Percentiles rank a stretch among this genome's conserved stretches.
Conservation (phyloP, 2,329 filamentous ascomycete species). For the Paecilomyces sp. region DNA sequence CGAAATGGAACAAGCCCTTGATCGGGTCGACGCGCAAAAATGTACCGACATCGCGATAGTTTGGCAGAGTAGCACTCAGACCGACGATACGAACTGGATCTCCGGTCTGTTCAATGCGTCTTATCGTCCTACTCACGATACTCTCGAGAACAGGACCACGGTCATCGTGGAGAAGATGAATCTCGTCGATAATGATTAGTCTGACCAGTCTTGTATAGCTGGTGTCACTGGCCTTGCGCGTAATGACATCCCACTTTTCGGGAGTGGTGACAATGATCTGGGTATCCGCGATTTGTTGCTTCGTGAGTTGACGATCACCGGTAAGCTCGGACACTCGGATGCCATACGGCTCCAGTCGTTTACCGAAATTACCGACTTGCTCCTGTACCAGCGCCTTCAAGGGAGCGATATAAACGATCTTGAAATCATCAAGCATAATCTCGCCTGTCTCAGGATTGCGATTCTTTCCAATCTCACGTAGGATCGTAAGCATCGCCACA, state of each 20-base stretch:
- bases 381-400: conserved; percentile 94
- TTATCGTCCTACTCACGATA: conserved; percentile 89
- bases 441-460: conserved; percentile 83
- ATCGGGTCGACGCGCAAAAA: conserved; percentile 83
- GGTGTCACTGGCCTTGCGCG: conserved; percentile 90
- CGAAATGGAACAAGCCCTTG: conserved; percentile 92
- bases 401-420: conserved; percentile 96
- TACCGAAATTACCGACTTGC: conserved; percentile 95
- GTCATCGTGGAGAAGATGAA: conserved; percentile 94
- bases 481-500: conserved; percentile 92
- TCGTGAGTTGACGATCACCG: conserved; percentile 94
- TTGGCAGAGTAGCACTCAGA: conserved; percentile 89
- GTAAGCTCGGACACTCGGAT: conserved; percentile 93
- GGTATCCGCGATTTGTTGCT: conserved; percentile 95
- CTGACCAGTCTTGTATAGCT: conserved; percentile 97
- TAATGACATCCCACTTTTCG: conserved; percentile 99
- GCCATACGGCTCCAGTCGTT: conserved; percentile 80
- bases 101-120: conserved; percentile 87
- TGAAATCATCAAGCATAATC: conserved; percentile 92
- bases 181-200: conserved; percentile 94
- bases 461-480: conserved; percentile 95
- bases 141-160: conserved; percentile 94
- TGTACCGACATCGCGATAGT: conserved; percentile 91
- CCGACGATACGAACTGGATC: conserved; percentile 88
- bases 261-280: conserved; percentile 98